These are phyloP conservation scores for Echites panduratus DNA, from an alignment of 257 asterid genomes.

Conservation along the genomic window DNA sequence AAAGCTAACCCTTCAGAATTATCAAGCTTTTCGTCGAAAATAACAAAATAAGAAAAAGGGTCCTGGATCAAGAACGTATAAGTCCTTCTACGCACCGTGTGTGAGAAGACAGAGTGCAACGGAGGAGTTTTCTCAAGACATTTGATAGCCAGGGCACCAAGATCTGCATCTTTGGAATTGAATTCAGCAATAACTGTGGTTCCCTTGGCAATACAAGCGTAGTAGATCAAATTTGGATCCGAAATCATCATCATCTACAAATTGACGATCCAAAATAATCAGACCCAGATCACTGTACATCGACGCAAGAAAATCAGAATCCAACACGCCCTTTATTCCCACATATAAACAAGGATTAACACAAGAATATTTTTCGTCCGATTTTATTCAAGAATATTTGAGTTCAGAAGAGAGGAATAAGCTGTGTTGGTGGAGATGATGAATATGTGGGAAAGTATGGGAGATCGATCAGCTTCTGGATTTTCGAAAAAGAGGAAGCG, in stretches of 20 bases:
- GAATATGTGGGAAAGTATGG: neutral
- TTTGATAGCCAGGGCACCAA: constrained; percentile 57
- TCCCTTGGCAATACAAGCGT: constrained; percentile 71
- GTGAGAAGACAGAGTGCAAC: constrained; percentile 59
- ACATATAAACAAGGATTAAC: neutral
- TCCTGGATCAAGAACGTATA: constrained; percentile 60
- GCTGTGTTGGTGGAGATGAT: neutral
- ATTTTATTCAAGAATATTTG: neutral
- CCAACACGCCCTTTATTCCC: neutral
- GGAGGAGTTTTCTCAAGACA: constrained; percentile 74
- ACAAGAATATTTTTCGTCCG: neutral
- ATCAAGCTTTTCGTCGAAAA: constrained; percentile 55
- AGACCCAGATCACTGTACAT: constrained; percentile 3
- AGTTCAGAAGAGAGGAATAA: neutral
- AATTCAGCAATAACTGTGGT: constrained; percentile 66
- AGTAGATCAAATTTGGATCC: constrained; percentile 54
- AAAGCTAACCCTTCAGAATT: constrained; percentile 49
- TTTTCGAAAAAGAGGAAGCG: neutral
- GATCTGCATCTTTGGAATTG: constrained; percentile 71
- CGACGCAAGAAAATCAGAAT: neutral
- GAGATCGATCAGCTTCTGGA: neutral
- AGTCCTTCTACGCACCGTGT: constrained; percentile 59
- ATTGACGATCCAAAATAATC: constrained; percentile 12
- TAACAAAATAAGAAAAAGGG: constrained; percentile 52
- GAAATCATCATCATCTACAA: constrained; percentile 32